These are phyloP conservation scores for Diaporthe australafricana DNA, from an alignment of 2,329 filamentous ascomycete species.

Conservation along the genomic window DNA sequence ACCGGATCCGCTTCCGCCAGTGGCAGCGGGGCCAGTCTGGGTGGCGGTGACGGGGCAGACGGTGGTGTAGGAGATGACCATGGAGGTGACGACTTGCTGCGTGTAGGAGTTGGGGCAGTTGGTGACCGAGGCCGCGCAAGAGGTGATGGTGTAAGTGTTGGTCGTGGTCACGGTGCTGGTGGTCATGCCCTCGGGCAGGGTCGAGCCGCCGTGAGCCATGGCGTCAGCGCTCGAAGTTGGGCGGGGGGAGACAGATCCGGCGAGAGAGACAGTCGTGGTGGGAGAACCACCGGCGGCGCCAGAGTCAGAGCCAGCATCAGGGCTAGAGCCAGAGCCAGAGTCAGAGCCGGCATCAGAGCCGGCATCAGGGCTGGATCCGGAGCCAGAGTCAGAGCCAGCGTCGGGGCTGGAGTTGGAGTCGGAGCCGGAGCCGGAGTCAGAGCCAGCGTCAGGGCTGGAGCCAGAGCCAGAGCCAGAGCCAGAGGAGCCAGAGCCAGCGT, in stretches of 20 bases:
- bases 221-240: slow-evolving; percentile 25
- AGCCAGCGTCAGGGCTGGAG: slow-evolving; percentile 25
- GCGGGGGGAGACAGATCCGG: background rate
- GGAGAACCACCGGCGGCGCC: slow-evolving; percentile 2
- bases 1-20: slow-evolving; percentile 1
- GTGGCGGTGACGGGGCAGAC: slow-evolving; percentile 43
- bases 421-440: slow-evolving; percentile 19
- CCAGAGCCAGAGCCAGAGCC: slow-evolving; percentile 23
- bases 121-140: slow-evolving; percentile 44
- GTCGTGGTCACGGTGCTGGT: slow-evolving; percentile 43
- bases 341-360: background rate
- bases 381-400: background rate
- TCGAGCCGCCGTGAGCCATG: slow-evolving; percentile 20
- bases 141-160: slow-evolving; percentile 46
- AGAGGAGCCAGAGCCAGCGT: background rate
- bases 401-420: background rate
- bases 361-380: slow-evolving; percentile 1
- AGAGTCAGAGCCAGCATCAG: slow-evolving; percentile 22
- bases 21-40: slow-evolving; percentile 27
- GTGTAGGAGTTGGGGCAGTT: slow-evolving; percentile 46
- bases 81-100: slow-evolving; percentile 43
- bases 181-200: slow-evolving; percentile 34
- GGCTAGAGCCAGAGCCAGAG: slow-evolving; percentile 20
- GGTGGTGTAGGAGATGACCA: slow-evolving; percentile 42
- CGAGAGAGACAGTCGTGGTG: slow-evolving; percentile 16